Conservation (phyloP, 1,284 basidiomycete genomes). For the Cerioporus squamosus region DNA sequence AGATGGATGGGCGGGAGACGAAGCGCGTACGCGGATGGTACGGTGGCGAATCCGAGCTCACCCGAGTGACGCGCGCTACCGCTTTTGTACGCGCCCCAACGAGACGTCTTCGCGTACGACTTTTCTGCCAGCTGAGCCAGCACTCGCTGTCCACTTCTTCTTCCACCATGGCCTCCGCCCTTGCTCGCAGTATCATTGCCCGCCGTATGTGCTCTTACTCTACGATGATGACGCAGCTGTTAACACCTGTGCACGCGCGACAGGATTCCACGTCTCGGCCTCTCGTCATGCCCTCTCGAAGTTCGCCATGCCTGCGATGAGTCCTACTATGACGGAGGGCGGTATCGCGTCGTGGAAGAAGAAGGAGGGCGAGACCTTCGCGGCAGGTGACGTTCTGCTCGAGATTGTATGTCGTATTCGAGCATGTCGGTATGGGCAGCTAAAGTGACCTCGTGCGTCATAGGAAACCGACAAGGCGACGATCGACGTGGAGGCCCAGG, state of each 20-base stretch:
- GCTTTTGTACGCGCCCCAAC: conserved; percentile 40
- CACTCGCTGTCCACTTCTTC: conserved; percentile 21
- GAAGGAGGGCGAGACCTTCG: conserved; percentile 91
- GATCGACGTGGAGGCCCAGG: conserved; percentile 98
- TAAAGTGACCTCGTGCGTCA: conserved; percentile 10
- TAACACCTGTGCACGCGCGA: conserved; percentile 10
- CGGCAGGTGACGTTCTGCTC: conserved; percentile 90
- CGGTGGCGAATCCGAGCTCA: conserved; percentile 14
- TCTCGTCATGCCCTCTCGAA: conserved; percentile 81
- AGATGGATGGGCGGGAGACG: conserved; percentile 8
- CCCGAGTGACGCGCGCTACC: conserved; percentile 25
- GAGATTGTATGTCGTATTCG: conserved; percentile 74
- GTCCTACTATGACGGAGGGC: conserved; percentile 99
- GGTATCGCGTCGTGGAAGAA: conserved; percentile 98
- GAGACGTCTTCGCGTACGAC: conserved; percentile 21
- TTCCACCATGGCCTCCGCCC: conserved; percentile 56
- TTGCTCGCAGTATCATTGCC: conserved; percentile 66
- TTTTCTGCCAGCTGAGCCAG: conserved; percentile 25
- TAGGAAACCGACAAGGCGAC: conserved; percentile 99
- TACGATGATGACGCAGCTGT: background rate
- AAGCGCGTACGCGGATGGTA: conserved; percentile 14
- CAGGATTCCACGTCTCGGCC: conserved; percentile 85
- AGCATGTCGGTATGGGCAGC: background rate
- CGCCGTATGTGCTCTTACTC: conserved; percentile 55
- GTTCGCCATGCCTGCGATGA: conserved; percentile 99